A percentile compares a stretch with the other conserved stretches of the same genome.
Evolutionary conservation across 1,284 basidiomycete species (phyloP).

Genomic region (Marasmius oreades): DNA sequence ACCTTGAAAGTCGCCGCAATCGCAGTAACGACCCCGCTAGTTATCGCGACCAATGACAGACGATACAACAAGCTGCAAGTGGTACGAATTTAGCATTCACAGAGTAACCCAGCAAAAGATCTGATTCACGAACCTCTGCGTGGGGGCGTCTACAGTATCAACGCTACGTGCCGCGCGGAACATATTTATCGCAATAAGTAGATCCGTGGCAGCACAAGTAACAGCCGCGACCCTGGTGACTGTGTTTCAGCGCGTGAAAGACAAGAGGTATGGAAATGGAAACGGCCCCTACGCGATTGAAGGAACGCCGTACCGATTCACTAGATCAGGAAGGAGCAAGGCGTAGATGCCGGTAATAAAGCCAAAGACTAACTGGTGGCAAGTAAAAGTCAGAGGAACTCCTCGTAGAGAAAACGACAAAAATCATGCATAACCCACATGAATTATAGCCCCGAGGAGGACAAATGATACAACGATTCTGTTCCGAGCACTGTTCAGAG

Average conservation of each 20-base stretch:
- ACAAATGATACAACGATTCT: neutral
- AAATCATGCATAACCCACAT: neutral
- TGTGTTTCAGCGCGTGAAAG: neutral
- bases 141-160: neutral
- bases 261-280: neutral
- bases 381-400: neutral
- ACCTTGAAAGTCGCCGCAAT: constrained; percentile 5
- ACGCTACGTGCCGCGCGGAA: constrained; percentile 1
- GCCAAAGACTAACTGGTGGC: neutral
- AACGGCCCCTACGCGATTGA: neutral
- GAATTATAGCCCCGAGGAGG: neutral
- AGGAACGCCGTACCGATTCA: neutral
- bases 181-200: constrained; percentile 6
- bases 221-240: constrained; percentile 1
- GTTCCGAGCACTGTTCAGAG: constrained; percentile 2
- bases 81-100: neutral
- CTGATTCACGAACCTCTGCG: constrained; percentile 2
- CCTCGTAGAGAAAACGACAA: neutral
- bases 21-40: constrained; percentile 7
- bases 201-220: constrained; percentile 8
- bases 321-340: neutral
- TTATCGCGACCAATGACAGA: constrained; percentile 7
- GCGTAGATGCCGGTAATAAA: neutral
- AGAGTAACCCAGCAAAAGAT: too few relatives aligned
- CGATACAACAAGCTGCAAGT: constrained; percentile 5